A percentile compares a stretch with the other conserved stretches of the same genome.
phyloP scores from a whole-genome alignment of 2,329 filamentous ascomycete species.

The Ophiostoma quercus region DNA sequence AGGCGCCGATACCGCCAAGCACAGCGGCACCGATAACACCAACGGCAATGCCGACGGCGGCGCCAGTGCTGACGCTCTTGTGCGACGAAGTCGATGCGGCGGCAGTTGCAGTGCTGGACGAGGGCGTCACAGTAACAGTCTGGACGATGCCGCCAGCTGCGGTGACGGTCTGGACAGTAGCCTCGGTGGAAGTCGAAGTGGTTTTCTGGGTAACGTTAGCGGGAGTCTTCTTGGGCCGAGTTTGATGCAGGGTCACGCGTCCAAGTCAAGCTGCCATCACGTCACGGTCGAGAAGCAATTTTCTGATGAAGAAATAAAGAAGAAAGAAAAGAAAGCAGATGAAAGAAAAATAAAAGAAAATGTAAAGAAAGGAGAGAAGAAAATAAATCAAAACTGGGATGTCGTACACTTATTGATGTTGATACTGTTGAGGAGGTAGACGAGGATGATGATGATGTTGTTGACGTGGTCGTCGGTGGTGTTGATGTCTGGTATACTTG shows the following conservation, averaged over 20 bases:
- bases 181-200: slow-evolving; percentile 22
- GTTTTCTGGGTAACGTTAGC: slow-evolving; percentile 18
- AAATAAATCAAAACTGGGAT: slow-evolving; percentile 13
- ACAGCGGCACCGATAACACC: slow-evolving; percentile 39
- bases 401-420: slow-evolving; percentile 25
- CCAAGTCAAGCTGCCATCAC: background rate
- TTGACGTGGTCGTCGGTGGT: slow-evolving; percentile 17
- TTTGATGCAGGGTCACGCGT: background rate
- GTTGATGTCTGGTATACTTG: slow-evolving; percentile 21
- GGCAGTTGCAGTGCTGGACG: slow-evolving; percentile 14
- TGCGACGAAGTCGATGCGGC: slow-evolving; percentile 23
- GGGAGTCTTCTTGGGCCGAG: background rate
- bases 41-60: slow-evolving; percentile 49
- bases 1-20: slow-evolving; percentile 35
- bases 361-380: background rate
- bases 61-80: slow-evolving; percentile 41
- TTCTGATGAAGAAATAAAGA: background rate
- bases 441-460: slow-evolving; percentile 7
- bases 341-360: background rate
- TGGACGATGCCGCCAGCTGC: slow-evolving; percentile 45
- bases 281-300: background rate
- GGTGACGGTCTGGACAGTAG: slow-evolving; percentile 50
- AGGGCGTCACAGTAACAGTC: slow-evolving; percentile 51
- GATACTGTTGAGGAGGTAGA: slow-evolving; percentile 7
- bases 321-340: background rate